Conservation (phyloP, 2,329 filamentous ascomycete species). For the Alternaria sp. region DNA sequence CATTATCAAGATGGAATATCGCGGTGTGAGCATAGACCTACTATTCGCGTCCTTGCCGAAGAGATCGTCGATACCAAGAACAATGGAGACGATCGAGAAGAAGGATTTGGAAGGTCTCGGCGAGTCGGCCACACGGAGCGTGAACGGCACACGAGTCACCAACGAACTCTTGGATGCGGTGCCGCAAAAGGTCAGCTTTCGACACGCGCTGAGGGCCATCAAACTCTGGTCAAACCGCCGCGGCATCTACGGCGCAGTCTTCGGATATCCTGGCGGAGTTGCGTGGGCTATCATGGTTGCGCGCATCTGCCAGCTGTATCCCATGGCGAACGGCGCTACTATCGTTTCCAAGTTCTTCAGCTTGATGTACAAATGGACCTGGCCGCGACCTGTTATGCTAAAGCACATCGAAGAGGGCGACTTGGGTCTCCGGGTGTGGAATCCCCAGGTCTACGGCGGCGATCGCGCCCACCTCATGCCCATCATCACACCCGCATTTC, state of each 20-base stretch:
- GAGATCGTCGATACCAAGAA: slow-evolving; percentile 53
- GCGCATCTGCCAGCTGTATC: slow-evolving; percentile 93
- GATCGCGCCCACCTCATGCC: slow-evolving; percentile 94
- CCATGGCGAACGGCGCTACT: slow-evolving; percentile 85
- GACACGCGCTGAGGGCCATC: slow-evolving; percentile 85
- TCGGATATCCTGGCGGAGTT: slow-evolving; percentile 94
- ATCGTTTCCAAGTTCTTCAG: slow-evolving; percentile 94
- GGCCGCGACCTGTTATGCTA: slow-evolving; percentile 91
- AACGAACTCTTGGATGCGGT: slow-evolving; percentile 90
- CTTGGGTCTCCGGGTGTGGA: slow-evolving; percentile 88
- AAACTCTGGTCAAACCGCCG: slow-evolving; percentile 95
- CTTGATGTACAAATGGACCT: slow-evolving; percentile 88
- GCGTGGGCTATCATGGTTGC: slow-evolving; percentile 99
- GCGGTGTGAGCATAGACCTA: slow-evolving; percentile 90
- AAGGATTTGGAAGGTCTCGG: slow-evolving; percentile 84
- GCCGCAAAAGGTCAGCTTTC: slow-evolving; percentile 87
- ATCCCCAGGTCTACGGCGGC: slow-evolving; percentile 82
- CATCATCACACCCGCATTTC: slow-evolving; percentile 96
- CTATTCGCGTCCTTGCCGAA: slow-evolving; percentile 63
- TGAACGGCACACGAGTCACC: slow-evolving; percentile 94
- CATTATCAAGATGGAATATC: slow-evolving; percentile 95
- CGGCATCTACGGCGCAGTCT: slow-evolving; percentile 93
- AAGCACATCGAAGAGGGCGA: slow-evolving; percentile 85
- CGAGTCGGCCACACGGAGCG: slow-evolving; percentile 82
- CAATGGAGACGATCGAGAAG: slow-evolving; percentile 81